Conservation (phyloP, 768 basidiomycete species). For the Collybia sordida region DNA sequence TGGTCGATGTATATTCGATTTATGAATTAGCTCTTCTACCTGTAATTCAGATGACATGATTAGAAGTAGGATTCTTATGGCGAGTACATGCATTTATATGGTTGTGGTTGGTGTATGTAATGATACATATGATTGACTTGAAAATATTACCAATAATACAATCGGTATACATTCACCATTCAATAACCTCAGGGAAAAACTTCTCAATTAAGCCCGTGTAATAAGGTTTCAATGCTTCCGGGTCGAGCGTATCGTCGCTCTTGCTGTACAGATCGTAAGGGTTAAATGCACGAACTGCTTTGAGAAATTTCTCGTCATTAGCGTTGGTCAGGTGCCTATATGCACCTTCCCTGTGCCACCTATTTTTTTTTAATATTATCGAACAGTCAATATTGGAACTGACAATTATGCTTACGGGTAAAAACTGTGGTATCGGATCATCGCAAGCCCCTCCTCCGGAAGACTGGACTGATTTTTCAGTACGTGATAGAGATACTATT, state of each 20-base stretch:
- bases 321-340: conserved; percentile 77
- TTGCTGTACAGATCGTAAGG: conserved; percentile 94
- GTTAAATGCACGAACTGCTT: conserved; percentile 83
- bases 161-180: conserved; percentile 54
- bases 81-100: too few species aligned
- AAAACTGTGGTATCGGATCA: conserved; percentile 94
- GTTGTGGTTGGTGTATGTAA: too few species aligned
- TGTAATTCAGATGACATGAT: too few species aligned
- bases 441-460: conserved; percentile 77
- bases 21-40: too few species aligned
- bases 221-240: conserved; percentile 69
- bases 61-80: too few species aligned
- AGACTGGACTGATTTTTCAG: conserved; percentile 78
- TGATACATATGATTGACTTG: too few species aligned
- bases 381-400: neutral
- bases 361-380: conserved; percentile 2
- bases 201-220: conserved; percentile 78
- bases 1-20: too few species aligned
- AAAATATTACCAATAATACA: too few species aligned
- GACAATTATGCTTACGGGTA: conserved; percentile 54
- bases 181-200: conserved; percentile 77
- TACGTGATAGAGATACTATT: conserved; percentile 78
- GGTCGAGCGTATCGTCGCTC: conserved; percentile 64
- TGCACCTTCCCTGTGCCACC: conserved; percentile 81
- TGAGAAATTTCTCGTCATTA: conserved; percentile 58